These are phyloP conservation scores for Candida dendrica DNA, from an alignment of 805 yeast species.

Conservation along the genomic window DNA sequence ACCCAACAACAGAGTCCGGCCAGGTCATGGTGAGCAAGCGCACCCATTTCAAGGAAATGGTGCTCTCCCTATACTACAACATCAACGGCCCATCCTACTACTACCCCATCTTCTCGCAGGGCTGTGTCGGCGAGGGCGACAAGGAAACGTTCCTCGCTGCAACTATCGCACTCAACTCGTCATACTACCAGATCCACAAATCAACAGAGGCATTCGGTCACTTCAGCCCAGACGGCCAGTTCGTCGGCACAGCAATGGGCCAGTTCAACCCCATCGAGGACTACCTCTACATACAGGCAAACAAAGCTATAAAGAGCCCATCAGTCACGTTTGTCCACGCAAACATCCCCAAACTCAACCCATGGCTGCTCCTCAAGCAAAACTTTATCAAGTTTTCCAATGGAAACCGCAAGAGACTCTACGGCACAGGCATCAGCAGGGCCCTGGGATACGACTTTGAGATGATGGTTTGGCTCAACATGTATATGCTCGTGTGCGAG, in stretches of 20 bases:
- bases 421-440: constrained; percentile 4
- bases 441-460: constrained; percentile 21
- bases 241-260: constrained; percentile 35
- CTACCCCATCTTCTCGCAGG: constrained; percentile 64
- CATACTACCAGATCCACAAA: constrained; percentile 45
- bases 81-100: constrained; percentile 58
- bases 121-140: constrained; percentile 74
- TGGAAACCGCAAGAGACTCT: constrained; percentile 13
- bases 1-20: constrained; percentile 66
- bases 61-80: constrained; percentile 59
- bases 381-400: neutral
- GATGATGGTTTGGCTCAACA: constrained; percentile 3
- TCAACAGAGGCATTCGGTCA: constrained; percentile 31
- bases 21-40: constrained; percentile 56
- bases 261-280: constrained; percentile 45
- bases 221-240: constrained; percentile 17
- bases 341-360: constrained; percentile 22
- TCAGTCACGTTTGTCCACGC: constrained; percentile 22
- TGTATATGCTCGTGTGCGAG: neutral
- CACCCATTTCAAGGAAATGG: constrained; percentile 48
- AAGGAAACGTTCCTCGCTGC: constrained; percentile 73
- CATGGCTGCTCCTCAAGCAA: constrained; percentile 12
- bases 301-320: constrained; percentile 4
- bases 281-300: constrained; percentile 8
- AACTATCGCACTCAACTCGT: constrained; percentile 41